These are phyloP conservation scores for Arctium lappa DNA, from an alignment of 129 eudicot genomes.

Conservation along the genomic window DNA sequence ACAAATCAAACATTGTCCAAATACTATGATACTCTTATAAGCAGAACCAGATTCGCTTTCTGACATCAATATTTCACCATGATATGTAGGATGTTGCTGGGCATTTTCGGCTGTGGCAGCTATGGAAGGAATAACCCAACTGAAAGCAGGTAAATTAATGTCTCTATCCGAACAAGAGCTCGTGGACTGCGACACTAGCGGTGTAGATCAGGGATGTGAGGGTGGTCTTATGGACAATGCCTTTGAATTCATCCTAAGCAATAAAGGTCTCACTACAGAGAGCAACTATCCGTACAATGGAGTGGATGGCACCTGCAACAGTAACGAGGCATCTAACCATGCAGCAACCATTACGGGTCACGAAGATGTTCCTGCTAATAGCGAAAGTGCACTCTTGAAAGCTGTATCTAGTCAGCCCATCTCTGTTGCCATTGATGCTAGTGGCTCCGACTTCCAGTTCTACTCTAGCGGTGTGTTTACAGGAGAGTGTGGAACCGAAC, in stretches of 20 bases:
- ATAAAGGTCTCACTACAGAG: constrained; percentile 7
- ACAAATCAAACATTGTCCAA: not conserved
- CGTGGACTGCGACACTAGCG: constrained; percentile 16
- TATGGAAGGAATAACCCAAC: constrained; percentile 20
- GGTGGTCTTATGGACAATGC: constrained; percentile 18
- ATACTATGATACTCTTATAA: not conserved
- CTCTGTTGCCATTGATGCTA: constrained; percentile 35
- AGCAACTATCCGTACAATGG: constrained; percentile 14
- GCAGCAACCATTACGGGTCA: constrained; percentile 5
- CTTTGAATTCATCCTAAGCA: constrained; percentile 11
- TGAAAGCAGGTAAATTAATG: constrained; percentile 8
- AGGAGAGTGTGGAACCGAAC: constrained; percentile 28
- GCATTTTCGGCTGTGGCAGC: constrained; percentile 21
- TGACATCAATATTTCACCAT: not conserved
- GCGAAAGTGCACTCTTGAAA: constrained; percentile 11
- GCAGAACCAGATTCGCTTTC: not conserved
- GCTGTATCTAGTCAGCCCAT: constrained; percentile 31
- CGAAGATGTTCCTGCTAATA: constrained; percentile 18
- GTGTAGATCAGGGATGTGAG: constrained; percentile 16
- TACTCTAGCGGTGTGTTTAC: constrained; percentile 36
- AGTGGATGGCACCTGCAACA: constrained; percentile 8
- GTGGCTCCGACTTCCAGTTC: constrained; percentile 23
- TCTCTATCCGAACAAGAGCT: constrained; percentile 24
- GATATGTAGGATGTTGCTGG: constrained; percentile 21
- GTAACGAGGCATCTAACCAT: constrained; percentile 2